Conservation (phyloP, 768 basidiomycete genomes). For the Cyathus striatus region DNA sequence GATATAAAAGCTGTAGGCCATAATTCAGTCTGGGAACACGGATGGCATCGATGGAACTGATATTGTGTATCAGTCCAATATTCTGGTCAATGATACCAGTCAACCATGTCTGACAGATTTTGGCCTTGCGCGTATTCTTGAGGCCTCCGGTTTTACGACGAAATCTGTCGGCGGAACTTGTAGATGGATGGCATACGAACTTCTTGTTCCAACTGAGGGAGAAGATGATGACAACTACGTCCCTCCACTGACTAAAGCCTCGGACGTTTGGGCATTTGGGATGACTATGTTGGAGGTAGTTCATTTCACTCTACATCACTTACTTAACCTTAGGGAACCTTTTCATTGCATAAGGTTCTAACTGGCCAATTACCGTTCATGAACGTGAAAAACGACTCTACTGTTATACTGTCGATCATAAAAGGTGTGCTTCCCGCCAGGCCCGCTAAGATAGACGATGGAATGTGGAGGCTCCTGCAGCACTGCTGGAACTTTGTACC, state of each 20-base stretch:
- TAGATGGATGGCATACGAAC: slow-evolving; percentile 34
- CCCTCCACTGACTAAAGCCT: slow-evolving; percentile 13
- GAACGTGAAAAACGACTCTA: slow-evolving; percentile 8
- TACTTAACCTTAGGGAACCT: too few relatives aligned
- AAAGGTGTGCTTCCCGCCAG: slow-evolving; percentile 2
- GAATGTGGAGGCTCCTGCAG: slow-evolving; percentile 6
- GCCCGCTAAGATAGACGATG: slow-evolving; percentile 4
- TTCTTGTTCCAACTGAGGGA: slow-evolving; percentile 9
- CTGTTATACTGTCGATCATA: slow-evolving; percentile 6
- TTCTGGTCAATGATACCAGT: slow-evolving; percentile 24
- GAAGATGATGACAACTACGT: slow-evolving; percentile 6
- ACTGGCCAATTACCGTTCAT: slow-evolving; percentile 9
- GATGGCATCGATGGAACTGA: background rate
- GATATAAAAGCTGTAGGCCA: slow-evolving; percentile 30
- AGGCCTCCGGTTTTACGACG: slow-evolving; percentile 28
- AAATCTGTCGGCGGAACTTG: slow-evolving; percentile 24
- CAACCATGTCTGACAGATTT: slow-evolving; percentile 31
- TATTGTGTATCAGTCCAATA: slow-evolving; percentile 25
- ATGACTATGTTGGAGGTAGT: slow-evolving; percentile 30
- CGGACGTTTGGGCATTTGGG: slow-evolving; percentile 31
- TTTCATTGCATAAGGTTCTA: slow-evolving; percentile 8
- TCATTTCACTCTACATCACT: background rate
- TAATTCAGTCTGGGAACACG: background rate
- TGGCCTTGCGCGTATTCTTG: slow-evolving; percentile 31
- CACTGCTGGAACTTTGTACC: slow-evolving; percentile 7